These are phyloP conservation scores for Tritrichomonas musculus DNA, from an alignment of 208 protist species.

Conservation along the genomic window DNA sequence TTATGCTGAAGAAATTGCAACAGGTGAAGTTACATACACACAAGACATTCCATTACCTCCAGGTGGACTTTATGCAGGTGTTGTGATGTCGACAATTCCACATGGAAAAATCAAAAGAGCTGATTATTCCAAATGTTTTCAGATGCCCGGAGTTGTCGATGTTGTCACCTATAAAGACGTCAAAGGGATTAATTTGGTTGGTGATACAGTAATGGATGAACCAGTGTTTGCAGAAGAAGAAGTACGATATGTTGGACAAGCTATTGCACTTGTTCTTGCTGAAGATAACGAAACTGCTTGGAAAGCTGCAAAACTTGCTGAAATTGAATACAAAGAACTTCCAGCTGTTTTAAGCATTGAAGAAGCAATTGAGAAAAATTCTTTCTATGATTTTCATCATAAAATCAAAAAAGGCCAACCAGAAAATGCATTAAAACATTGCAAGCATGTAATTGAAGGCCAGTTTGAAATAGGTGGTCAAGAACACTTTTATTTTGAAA, in stretches of 20 bases:
- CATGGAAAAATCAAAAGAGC: conserved; percentile 41
- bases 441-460: conserved; percentile 56
- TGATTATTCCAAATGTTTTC: conserved; percentile 36
- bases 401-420: conserved; percentile 55
- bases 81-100: conserved; percentile 41
- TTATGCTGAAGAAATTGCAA: conserved; percentile 58
- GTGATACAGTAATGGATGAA: conserved; percentile 59
- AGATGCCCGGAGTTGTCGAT: conserved; percentile 42
- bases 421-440: conserved; percentile 47
- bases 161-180: conserved; percentile 40
- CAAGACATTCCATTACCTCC: conserved; percentile 40
- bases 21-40: conserved; percentile 66
- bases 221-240: conserved; percentile 57
- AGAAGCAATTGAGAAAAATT: conserved; percentile 48
- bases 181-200: conserved; percentile 41
- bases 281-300: conserved; percentile 45
- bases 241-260: conserved; percentile 50
- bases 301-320: conserved; percentile 46
- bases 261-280: conserved; percentile 63
- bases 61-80: conserved; percentile 18
- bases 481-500: conserved; percentile 79
- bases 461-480: conserved; percentile 62
- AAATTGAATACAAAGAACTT: conserved; percentile 58
- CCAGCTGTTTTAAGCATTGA: conserved; percentile 51
- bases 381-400: conserved; percentile 32